phyloP scores from a whole-genome alignment of 768 basidiomycete genomes.

The Hygrocybe coccinea region DNA sequence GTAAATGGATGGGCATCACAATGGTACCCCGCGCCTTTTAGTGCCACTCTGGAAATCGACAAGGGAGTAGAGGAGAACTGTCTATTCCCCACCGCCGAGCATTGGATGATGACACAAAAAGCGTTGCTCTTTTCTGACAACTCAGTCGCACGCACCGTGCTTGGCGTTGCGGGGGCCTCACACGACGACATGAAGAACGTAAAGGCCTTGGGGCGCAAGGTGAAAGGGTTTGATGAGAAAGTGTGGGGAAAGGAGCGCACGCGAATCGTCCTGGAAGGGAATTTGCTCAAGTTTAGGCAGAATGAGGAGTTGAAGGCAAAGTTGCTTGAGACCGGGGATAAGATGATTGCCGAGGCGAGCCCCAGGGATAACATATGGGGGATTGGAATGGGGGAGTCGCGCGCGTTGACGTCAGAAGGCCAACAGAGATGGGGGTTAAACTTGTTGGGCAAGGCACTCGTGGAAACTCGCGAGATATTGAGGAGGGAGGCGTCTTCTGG shows the following conservation, averaged over 20 bases:
- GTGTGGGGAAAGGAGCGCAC: conserved; percentile 44
- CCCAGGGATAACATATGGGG: conserved; percentile 62
- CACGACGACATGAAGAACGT: conserved; percentile 37
- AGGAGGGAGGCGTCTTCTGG: conserved; percentile 22
- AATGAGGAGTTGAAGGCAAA: conserved; percentile 37
- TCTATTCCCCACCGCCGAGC: conserved; percentile 48
- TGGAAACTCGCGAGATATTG: conserved; percentile 35
- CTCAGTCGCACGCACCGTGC: conserved; percentile 39
- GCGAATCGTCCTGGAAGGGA: conserved; percentile 51
- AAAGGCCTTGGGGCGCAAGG: conserved; percentile 51
- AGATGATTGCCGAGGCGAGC: conserved; percentile 52
- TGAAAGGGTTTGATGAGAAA: conserved; percentile 44
- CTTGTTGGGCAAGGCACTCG: conserved; percentile 48
- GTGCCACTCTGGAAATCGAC: conserved; percentile 30
- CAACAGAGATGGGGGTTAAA: conserved; percentile 52
- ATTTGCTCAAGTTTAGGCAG: conserved; percentile 50
- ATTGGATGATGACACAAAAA: conserved; percentile 68
- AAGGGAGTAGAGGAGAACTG: conserved; percentile 25
- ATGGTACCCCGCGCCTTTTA: conserved; percentile 48
- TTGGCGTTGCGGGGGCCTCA: conserved; percentile 31
- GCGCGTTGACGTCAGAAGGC: conserved; percentile 36
- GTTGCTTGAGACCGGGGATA: conserved; percentile 46
- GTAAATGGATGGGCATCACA: conserved; percentile 45
- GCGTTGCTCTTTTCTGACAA: conserved; percentile 50
- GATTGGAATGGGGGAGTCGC: conserved; percentile 49